Percentiles rank a stretch among this genome's conserved stretches.
These are phyloP conservation scores for Aspergillus vadensis DNA, from an alignment of 2,329 filamentous ascomycete genomes.

Conservation along the genomic window DNA sequence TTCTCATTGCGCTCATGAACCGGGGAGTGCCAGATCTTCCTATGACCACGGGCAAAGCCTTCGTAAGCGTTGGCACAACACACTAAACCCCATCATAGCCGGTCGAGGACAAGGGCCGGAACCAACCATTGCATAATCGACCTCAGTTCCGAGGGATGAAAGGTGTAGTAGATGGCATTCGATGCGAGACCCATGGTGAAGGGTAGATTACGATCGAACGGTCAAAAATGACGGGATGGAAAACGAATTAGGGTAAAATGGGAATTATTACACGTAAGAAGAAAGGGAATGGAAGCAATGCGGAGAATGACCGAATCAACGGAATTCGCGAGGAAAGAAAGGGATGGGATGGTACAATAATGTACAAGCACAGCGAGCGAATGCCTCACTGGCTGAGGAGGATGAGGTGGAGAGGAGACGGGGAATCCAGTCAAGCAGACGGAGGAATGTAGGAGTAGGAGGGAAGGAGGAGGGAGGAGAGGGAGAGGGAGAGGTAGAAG, in stretches of 20 bases:
- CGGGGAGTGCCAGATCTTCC: constrained; percentile 96
- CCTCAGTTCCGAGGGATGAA: constrained; percentile 77
- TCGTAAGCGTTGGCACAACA: constrained; percentile 18
- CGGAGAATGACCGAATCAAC: constrained; percentile 14
- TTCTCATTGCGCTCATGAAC: constrained; percentile 78
- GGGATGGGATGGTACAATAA: constrained; percentile 10
- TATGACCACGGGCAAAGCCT: constrained; percentile 40
- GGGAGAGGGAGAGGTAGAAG: constrained; percentile 1
- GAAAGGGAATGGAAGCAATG: neutral
- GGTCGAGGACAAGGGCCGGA: constrained; percentile 5
- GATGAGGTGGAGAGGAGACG: neutral
- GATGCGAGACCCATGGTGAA: constrained; percentile 45
- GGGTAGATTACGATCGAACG: constrained; percentile 16
- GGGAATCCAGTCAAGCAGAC: constrained; percentile 8
- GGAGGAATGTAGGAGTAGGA: constrained; percentile 2
- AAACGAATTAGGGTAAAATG: neutral
- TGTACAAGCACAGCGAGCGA: constrained; percentile 14
- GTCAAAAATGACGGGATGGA: neutral
- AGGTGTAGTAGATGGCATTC: constrained; percentile 67
- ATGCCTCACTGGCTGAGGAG: constrained; percentile 5
- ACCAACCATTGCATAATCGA: constrained; percentile 84
- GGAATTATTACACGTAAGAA: neutral
- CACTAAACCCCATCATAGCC: constrained; percentile 4
- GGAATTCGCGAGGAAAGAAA: constrained; percentile 1
- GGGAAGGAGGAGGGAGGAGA: constrained; percentile 4